Conservation (phyloP, 2,329 filamentous ascomycete species). For the Colletotrichum lini region DNA sequence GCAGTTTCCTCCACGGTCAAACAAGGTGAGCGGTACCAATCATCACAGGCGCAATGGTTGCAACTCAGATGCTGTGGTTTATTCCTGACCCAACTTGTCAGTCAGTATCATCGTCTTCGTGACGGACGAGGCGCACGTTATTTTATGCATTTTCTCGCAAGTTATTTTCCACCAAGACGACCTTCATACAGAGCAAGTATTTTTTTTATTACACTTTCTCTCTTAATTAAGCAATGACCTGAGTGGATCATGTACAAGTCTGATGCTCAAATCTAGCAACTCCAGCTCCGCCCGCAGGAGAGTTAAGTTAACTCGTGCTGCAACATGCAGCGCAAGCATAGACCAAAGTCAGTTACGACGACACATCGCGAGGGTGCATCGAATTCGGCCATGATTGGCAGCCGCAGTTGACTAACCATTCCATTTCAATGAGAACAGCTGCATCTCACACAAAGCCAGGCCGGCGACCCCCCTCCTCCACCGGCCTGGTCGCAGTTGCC, state of each 20-base stretch:
- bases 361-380: slow-evolving; percentile 16
- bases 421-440: slow-evolving; percentile 11
- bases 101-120: neutral
- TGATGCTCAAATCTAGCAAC: neutral
- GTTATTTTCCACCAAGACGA: too few species aligned
- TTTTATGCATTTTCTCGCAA: too few species aligned
- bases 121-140: too few species aligned
- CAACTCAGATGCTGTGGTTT: neutral
- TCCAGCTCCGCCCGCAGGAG: neutral
- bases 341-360: slow-evolving; percentile 26
- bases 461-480: slow-evolving; percentile 18
- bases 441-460: slow-evolving; percentile 13
- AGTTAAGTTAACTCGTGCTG: neutral
- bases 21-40: neutral
- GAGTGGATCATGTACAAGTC: too few species aligned
- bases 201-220: too few species aligned
- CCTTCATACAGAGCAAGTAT: too few species aligned
- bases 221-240: too few species aligned
- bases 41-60: neutral
- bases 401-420: neutral
- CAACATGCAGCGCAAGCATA: neutral
- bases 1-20: neutral
- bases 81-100: neutral
- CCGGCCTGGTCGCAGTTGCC: slow-evolving; percentile 4
- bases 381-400: slow-evolving; percentile 22